Evolutionary conservation across 441 rosid species (phyloP).

Genomic region (Euphorbia schlechtendalii): DNA sequence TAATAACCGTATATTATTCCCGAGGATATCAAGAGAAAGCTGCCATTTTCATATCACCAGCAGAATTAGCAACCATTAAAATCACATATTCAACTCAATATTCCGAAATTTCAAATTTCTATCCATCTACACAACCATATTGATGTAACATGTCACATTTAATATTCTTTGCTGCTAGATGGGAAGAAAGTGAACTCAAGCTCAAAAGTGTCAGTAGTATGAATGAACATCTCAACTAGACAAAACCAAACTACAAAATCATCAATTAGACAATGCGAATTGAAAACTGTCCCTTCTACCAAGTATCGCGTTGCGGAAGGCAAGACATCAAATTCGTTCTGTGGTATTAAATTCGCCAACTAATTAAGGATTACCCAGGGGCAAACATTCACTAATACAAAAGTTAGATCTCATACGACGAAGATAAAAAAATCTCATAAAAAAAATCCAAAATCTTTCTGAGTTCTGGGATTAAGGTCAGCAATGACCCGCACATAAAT

Average conservation of each 20-base stretch:
- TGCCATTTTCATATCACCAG: constrained; percentile 21
- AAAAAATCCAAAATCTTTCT: background rate
- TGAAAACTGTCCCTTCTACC: background rate
- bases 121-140: background rate
- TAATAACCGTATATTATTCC: constrained; percentile 78
- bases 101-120: background rate
- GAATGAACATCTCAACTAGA: background rate
- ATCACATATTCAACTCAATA: background rate
- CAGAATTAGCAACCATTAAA: background rate
- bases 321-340: background rate
- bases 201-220: background rate
- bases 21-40: constrained; percentile 69
- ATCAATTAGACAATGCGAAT: background rate
- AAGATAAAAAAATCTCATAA: background rate
- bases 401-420: background rate
- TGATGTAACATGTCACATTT: background rate
- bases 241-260: too few species aligned
- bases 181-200: background rate
- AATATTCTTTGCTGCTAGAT: too few species aligned
- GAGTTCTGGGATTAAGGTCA: background rate
- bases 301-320: too few species aligned
- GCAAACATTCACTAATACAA: background rate
- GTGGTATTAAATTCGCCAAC: background rate
- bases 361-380: background rate
- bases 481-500: background rate